These are phyloP conservation scores for Cymbidium sinense DNA, from an alignment of 106 monocot species.

Conservation along the genomic window DNA sequence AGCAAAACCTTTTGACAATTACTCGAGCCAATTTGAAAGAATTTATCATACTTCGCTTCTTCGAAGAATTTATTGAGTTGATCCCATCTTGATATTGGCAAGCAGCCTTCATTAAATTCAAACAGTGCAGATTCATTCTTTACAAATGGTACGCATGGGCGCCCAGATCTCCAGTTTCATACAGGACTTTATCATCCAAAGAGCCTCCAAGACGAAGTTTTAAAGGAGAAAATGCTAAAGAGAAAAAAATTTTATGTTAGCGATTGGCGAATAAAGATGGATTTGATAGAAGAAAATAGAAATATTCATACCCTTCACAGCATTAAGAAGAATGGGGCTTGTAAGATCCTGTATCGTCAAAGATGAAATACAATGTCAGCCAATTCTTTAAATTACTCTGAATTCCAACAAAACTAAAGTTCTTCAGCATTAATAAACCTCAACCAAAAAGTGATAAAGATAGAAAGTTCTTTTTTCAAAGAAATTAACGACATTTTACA, in stretches of 20 bases:
- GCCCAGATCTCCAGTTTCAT: slow-evolving; percentile 33
- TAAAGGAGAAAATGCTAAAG: slow-evolving; percentile 76
- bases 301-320: slow-evolving; percentile 67
- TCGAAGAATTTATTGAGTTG: slow-evolving; percentile 84
- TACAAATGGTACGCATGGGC: slow-evolving; percentile 43
- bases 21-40: not conserved
- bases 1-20: not conserved
- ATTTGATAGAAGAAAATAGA: not conserved
- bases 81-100: slow-evolving; percentile 87
- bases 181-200: slow-evolving; percentile 88
- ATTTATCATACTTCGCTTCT: slow-evolving; percentile 31
- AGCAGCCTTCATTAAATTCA: slow-evolving; percentile 71
- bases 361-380: slow-evolving; percentile 15
- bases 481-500: too few species aligned
- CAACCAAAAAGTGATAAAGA: too few species aligned
- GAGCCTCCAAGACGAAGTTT: slow-evolving; percentile 82
- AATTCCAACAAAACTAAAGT: too few species aligned
- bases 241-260: not conserved
- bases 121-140: slow-evolving; percentile 70
- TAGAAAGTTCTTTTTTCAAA: too few species aligned
- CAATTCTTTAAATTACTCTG: not conserved
- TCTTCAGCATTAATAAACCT: too few species aligned
- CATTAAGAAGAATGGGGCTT: slow-evolving; percentile 67
- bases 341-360: slow-evolving; percentile 77
- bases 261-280: not conserved